These are phyloP conservation scores for Peronospora destructor DNA, from an alignment of 352 stramenopile genomes.

Conservation along the genomic window DNA sequence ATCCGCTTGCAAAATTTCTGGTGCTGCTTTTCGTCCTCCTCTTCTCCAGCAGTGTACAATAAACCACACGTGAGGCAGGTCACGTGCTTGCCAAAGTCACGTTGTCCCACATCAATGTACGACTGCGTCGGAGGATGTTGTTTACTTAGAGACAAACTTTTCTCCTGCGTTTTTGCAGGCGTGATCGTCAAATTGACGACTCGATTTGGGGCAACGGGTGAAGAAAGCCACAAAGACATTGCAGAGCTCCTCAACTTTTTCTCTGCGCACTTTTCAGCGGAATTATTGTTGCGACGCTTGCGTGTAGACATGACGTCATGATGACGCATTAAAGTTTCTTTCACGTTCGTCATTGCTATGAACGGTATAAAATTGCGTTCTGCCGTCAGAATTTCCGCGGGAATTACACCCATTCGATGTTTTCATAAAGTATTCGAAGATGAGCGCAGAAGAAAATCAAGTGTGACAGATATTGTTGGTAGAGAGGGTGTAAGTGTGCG, in stretches of 20 bases:
- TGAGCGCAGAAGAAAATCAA: too few relatives aligned
- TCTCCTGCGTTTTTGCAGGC: constrained; percentile 12
- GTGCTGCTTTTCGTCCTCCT: constrained; percentile 71
- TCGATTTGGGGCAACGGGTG: constrained; percentile 17
- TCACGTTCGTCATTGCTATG: constrained; percentile 23
- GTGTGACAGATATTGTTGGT: neutral
- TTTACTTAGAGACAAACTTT: constrained; percentile 10
- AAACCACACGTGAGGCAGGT: constrained; percentile 56
- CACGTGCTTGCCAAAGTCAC: constrained; percentile 53
- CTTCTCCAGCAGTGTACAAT: constrained; percentile 64
- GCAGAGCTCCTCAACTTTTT: constrained; percentile 17
- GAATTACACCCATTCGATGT: neutral
- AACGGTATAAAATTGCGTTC: constrained; percentile 2
- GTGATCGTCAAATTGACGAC: constrained; percentile 14
- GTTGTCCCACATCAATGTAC: constrained; percentile 75
- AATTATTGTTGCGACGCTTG: constrained; percentile 22
- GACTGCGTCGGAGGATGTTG: constrained; percentile 32
- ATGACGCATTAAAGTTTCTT: constrained; percentile 40
- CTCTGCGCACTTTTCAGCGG: neutral
- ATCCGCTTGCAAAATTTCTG: constrained; percentile 44
- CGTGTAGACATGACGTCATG: constrained; percentile 19
- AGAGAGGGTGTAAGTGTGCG: too few relatives aligned
- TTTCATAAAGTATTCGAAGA: too few relatives aligned
- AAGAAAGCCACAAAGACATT: constrained; percentile 14
- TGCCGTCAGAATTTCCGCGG: constrained; percentile 1